These are phyloP conservation scores for Zymoseptoria crescenta DNA, from an alignment of 2,329 filamentous ascomycete genomes.

Conservation along the genomic window DNA sequence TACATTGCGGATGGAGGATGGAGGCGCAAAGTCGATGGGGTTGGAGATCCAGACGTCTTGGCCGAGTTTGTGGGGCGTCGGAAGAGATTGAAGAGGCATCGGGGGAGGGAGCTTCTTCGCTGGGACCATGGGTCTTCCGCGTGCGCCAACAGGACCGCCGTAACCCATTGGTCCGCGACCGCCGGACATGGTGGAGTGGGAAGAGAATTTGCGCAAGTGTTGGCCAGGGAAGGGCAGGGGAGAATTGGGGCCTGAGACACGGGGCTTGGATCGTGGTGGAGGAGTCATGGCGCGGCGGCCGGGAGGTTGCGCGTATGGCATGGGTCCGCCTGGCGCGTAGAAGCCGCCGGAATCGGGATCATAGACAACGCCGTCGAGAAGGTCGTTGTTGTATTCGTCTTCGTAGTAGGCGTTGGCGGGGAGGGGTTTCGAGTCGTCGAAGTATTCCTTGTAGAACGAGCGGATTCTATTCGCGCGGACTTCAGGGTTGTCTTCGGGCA, in stretches of 20 bases:
- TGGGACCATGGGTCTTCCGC: conserved; percentile 29
- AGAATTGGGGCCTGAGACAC: conserved; percentile 37
- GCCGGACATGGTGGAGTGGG: conserved; percentile 28
- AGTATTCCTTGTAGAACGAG: conserved; percentile 99
- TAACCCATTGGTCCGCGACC: conserved; percentile 7
- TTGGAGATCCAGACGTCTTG: conserved; percentile 60
- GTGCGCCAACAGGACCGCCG: conserved; percentile 1
- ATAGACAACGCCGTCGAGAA: conserved; percentile 52
- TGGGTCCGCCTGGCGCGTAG: conserved; percentile 41
- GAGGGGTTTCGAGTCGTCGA: conserved; percentile 66
- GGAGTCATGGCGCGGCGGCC: conserved; percentile 92
- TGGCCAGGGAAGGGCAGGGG: conserved; percentile 29
- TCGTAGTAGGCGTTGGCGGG: conserved; percentile 43
- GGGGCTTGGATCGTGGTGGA: conserved; percentile 60
- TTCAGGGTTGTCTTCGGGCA: conserved; percentile 84
- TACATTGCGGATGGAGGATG: conserved; percentile 52
- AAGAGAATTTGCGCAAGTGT: conserved; percentile 27
- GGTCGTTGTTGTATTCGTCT: conserved; percentile 67
- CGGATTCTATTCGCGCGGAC: conserved; percentile 91
- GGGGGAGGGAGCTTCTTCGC: conserved; percentile 64
- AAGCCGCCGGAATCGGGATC: conserved; percentile 56
- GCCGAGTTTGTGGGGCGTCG: conserved; percentile 80
- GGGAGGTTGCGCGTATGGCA: conserved; percentile 73
- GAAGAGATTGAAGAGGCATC: conserved; percentile 62
- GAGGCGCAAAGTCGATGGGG: conserved; percentile 81